Evolutionary conservation across 495 filamentous ascomycete species (phyloP), one percentile per base, ranked within the genome.

Genomic region (Penicillium cosmopolitanum): DNA sequence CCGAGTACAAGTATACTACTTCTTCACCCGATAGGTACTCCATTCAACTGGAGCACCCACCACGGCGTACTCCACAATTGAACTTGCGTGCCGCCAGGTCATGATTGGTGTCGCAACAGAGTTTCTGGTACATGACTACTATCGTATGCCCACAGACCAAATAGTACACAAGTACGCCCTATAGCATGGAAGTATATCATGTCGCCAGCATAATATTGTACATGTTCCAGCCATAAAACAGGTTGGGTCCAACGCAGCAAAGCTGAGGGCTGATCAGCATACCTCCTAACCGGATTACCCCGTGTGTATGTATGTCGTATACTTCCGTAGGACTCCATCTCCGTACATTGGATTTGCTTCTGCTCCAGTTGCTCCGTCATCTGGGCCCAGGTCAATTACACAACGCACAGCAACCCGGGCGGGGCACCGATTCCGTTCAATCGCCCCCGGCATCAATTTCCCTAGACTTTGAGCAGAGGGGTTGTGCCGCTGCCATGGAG

Each of bases 361-460:
- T 42, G 47, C 56, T 42, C 31, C 42, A 54, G 44, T 59, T 55
- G 51, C 53, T 51, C 58, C 34, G 42, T 53, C 23, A 58, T 43
- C 52, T 56, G 21, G 38, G 36, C 16, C 38, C 40, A 52, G 57
- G 54, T 53, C 63, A 57, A 66, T 68, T 63, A 63, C 60, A 66
- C 59, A 52, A 23, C 50, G 23, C 31, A 33, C 6, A 23, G 11
- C 19, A n/a, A 48, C 15, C 57, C 36, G 50, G 63, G 63, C 63
- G 63, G 63, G 66, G 57, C 60, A 51, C 54, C 13, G 56, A 57
- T 56, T 55, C 60, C 52, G 34, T 46, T 51, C 51, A 36, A 28
- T 28, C 50, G 51, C 53, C 38, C 47, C 59, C 56, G 46, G 52
- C 56, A 55, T 63, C 63, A 50, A 62, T 13, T 57, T 65, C 55